phyloP scores from a whole-genome alignment of 495 filamentous ascomycete genomes.

The Aspergillus asperescens region DNA sequence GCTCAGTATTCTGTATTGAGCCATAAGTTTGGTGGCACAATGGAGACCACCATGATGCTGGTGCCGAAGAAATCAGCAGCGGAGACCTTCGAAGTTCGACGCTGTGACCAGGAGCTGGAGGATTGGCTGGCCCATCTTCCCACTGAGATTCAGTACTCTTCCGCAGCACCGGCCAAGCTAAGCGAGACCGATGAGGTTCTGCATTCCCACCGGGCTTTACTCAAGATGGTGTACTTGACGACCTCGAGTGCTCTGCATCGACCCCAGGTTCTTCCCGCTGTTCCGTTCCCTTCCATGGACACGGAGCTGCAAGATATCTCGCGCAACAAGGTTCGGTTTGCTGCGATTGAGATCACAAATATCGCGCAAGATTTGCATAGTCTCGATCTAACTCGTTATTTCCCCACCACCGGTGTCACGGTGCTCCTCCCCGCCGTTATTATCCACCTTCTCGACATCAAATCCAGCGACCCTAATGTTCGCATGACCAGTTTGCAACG shows the following conservation, averaged over 20 bases:
- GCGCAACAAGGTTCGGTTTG: conserved; percentile 68
- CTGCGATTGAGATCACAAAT: conserved; percentile 72
- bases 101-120: conserved; percentile 67
- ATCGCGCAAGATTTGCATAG: conserved; percentile 69
- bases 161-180: conserved; percentile 37
- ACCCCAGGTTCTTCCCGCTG: conserved; percentile 75
- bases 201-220: conserved; percentile 67
- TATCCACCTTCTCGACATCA: conserved; percentile 86
- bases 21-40: conserved; percentile 68
- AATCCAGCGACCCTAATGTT: conserved; percentile 62
- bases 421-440: conserved; percentile 87
- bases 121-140: conserved; percentile 68
- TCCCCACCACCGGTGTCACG: conserved; percentile 84
- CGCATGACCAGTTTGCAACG: conserved; percentile 64
- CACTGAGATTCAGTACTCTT: conserved; percentile 56
- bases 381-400: conserved; percentile 64
- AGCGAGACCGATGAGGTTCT: conserved; percentile 52
- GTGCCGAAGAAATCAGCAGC: conserved; percentile 78
- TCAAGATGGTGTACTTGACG: conserved; percentile 87
- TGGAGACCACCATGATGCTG: conserved; percentile 81
- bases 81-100: conserved; percentile 65
- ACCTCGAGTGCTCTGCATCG: conserved; percentile 83
- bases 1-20: conserved; percentile 88
- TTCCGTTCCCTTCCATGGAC: conserved; percentile 52
- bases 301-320: conserved; percentile 71